These are phyloP conservation scores for Recurvomyces mirabilis DNA, from an alignment of 495 filamentous ascomycete genomes.

Conservation along the genomic window DNA sequence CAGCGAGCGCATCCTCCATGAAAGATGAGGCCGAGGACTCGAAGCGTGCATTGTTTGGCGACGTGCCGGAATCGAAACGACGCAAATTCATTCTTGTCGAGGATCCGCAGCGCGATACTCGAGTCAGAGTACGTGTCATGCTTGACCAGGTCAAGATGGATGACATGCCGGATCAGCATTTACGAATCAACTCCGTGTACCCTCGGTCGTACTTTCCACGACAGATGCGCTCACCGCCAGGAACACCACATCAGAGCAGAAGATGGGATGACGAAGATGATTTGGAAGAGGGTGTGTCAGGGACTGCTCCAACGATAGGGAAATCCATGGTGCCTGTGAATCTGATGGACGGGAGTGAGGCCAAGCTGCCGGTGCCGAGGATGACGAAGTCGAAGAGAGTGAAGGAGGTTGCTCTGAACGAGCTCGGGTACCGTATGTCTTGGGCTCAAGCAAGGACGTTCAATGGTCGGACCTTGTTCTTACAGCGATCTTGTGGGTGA, in stretches of 20 bases:
- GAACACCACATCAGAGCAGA: slow-evolving; percentile 44
- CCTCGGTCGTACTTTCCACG: slow-evolving; percentile 80
- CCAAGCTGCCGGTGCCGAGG: slow-evolving; percentile 59
- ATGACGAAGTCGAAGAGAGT: slow-evolving; percentile 52
- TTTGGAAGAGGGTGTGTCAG: slow-evolving; percentile 21
- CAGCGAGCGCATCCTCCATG: slow-evolving; percentile 24
- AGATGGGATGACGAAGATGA: slow-evolving; percentile 46
- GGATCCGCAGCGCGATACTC: slow-evolving; percentile 62
- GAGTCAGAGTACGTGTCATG: slow-evolving; percentile 76
- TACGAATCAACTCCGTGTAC: slow-evolving; percentile 75
- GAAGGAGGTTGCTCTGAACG: slow-evolving; percentile 79
- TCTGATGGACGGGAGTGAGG: slow-evolving; percentile 59
- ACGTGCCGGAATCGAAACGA: slow-evolving; percentile 74
- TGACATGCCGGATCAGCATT: slow-evolving; percentile 90
- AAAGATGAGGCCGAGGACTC: slow-evolving; percentile 37
- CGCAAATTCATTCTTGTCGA: slow-evolving; percentile 95
- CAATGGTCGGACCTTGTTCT: slow-evolving; percentile 68
- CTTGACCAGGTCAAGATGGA: slow-evolving; percentile 81
- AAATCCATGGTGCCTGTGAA: slow-evolving; percentile 57
- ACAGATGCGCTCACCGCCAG: slow-evolving; percentile 70
- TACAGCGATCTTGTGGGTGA: slow-evolving; percentile 83
- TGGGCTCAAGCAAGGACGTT: slow-evolving; percentile 91
- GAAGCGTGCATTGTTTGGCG: slow-evolving; percentile 61
- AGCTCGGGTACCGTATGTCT: slow-evolving; percentile 86
- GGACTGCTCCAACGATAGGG: slow-evolving; percentile 32